Evolutionary conservation across 495 filamentous ascomycete genomes (phyloP).

Genomic region (Penicillium cosmopolitanum): DNA sequence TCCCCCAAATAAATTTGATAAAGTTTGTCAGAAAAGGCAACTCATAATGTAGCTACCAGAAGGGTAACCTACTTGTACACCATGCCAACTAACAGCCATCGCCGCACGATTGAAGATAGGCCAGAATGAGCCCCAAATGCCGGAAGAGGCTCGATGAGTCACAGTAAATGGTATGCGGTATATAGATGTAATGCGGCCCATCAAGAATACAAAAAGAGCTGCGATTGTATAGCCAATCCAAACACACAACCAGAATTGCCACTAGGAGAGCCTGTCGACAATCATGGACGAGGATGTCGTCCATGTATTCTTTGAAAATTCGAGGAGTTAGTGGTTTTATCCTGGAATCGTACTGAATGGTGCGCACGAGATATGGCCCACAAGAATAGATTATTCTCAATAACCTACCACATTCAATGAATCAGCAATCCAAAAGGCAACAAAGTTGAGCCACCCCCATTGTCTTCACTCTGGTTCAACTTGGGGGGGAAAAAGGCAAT

Average conservation of each 20-base stretch:
- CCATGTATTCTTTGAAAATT: slow-evolving; percentile 71
- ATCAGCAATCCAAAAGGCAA: slow-evolving; percentile 85
- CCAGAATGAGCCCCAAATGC: slow-evolving; percentile 87
- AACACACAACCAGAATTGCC: slow-evolving; percentile 87
- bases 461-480: slow-evolving; percentile 80
- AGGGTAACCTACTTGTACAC: slow-evolving; percentile 58
- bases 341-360: background rate
- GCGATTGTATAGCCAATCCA: slow-evolving; percentile 81
- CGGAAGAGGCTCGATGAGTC: slow-evolving; percentile 70
- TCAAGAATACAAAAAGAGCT: slow-evolving; percentile 70
- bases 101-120: slow-evolving; percentile 84
- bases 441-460: slow-evolving; percentile 87
- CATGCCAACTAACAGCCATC: slow-evolving; percentile 76
- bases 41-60: background rate
- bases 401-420: slow-evolving; percentile 79
- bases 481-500: slow-evolving; percentile 15
- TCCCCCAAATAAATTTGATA: slow-evolving; percentile 67
- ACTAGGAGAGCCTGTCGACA: slow-evolving; percentile 78
- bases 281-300: slow-evolving; percentile 88
- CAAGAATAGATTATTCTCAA: background rate
- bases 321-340: background rate
- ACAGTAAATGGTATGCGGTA: slow-evolving; percentile 89
- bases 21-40: background rate
- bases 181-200: slow-evolving; percentile 78
- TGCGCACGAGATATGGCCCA: background rate